phyloP scores from a whole-genome alignment of 768 basidiomycete species.

The Lyophyllum shimeji region DNA sequence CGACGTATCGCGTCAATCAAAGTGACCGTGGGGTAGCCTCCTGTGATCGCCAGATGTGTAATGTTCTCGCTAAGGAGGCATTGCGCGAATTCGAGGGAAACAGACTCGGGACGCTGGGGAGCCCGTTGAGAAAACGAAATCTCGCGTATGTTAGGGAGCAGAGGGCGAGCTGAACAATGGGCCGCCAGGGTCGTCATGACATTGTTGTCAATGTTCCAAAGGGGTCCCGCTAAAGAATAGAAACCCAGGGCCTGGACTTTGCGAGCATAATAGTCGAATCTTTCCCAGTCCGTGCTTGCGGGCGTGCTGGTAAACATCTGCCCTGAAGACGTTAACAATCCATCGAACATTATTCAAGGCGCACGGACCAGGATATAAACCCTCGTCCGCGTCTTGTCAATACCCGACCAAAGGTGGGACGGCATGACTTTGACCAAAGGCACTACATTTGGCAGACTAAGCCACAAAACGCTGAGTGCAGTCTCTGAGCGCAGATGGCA shows the following conservation, averaged over 20 bases:
- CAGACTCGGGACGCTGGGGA: too few relatives aligned
- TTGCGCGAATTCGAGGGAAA: not conserved
- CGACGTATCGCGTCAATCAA: not conserved
- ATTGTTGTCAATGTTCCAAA: not conserved
- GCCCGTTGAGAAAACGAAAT: not conserved
- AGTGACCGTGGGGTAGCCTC: not conserved
- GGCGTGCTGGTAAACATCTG: not conserved
- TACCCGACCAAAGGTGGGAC: not conserved
- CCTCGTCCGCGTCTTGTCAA: not conserved
- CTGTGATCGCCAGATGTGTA: not conserved
- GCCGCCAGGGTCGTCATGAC: not conserved
- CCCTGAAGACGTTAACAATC: not conserved
- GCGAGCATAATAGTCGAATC: not conserved
- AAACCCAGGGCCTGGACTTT: not conserved
- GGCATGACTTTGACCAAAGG: conserved; percentile 3
- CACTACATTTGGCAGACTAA: not conserved
- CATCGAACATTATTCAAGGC: not conserved
- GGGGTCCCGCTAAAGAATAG: not conserved
- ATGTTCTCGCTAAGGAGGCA: not conserved
- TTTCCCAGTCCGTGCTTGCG: not conserved
- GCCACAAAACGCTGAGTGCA: conserved; percentile 2
- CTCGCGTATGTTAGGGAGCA: not conserved
- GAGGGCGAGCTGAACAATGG: not conserved
- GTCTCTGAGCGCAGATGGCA: not conserved
- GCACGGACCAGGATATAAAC: not conserved